Evolutionary conservation across 177 flowering plant genomes (phyloP).

Genomic region (Tripterygium wilfordii): DNA sequence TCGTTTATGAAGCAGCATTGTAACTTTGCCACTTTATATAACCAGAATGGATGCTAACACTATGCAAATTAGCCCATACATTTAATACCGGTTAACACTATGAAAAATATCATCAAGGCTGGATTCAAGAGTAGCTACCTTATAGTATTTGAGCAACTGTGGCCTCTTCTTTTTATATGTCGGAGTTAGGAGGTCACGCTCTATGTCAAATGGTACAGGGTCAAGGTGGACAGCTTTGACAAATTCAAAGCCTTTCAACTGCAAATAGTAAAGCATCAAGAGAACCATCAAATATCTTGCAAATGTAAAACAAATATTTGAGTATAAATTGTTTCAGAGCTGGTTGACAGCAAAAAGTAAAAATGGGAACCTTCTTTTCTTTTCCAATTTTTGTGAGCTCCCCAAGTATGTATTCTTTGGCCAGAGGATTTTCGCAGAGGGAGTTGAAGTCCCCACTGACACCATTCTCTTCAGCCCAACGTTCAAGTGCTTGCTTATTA

Average conservation of each 20-base stretch:
- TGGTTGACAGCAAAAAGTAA: not conserved
- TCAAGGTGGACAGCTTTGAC: slow-evolving; percentile 87
- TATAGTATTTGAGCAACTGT: slow-evolving; percentile 74
- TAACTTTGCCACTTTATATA: too few species aligned
- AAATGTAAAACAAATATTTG: not conserved
- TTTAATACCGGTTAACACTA: too few species aligned
- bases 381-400: slow-evolving; percentile 68
- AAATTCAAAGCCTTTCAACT: slow-evolving; percentile 94
- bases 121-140: slow-evolving; percentile 42
- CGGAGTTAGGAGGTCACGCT: slow-evolving; percentile 92
- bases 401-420: slow-evolving; percentile 60
- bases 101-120: too few species aligned
- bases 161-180: slow-evolving; percentile 96
- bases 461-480: slow-evolving; percentile 72
- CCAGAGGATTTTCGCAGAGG: slow-evolving; percentile 61
- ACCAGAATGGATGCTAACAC: not conserved
- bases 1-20: too few species aligned
- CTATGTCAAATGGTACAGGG: slow-evolving; percentile 89
- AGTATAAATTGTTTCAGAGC: too few species aligned
- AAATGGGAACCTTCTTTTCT: slow-evolving; percentile 63
- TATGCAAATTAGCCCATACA: not conserved
- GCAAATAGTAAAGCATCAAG: slow-evolving; percentile 18
- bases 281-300: not conserved
- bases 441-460: slow-evolving; percentile 59
- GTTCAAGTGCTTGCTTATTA: slow-evolving; percentile 54